These are phyloP conservation scores for Fusarium oxysporum DNA, from an alignment of 2,329 filamentous ascomycete genomes.

Conservation along the genomic window DNA sequence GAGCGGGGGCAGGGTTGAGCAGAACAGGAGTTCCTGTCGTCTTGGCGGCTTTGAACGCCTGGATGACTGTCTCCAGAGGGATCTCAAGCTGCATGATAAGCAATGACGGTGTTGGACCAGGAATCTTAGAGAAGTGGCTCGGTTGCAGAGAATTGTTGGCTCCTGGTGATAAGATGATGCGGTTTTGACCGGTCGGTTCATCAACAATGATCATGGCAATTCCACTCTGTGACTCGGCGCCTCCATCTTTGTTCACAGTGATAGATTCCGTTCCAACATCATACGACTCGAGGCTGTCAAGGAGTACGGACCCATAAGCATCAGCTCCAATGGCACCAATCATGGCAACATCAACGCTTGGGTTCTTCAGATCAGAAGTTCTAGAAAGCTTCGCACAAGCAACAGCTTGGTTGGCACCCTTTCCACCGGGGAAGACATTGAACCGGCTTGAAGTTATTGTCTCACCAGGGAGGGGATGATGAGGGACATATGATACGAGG, in stretches of 20 bases:
- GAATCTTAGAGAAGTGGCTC: conserved; percentile 50
- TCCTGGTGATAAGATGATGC: conserved; percentile 78
- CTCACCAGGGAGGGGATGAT: conserved; percentile 86
- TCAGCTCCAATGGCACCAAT: conserved; percentile 80
- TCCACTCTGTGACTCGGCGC: conserved; percentile 65
- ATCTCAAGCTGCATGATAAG: conserved; percentile 83
- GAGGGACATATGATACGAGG: conserved; percentile 88
- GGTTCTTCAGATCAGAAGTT: conserved; percentile 51
- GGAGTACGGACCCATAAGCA: conserved; percentile 70
- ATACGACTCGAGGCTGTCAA: conserved; percentile 66
- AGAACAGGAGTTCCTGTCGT: conserved; percentile 69
- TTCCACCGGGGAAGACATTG: conserved; percentile 85
- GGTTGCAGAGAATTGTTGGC: conserved; percentile 70
- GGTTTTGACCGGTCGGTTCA: conserved; percentile 78
- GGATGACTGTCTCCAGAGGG: conserved; percentile 72
- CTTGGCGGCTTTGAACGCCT: conserved; percentile 66
- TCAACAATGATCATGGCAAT: conserved; percentile 83
- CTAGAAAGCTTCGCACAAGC: conserved; percentile 85
- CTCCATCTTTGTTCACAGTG: conserved; percentile 47
- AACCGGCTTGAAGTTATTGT: conserved; percentile 85
- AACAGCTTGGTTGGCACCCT: conserved; percentile 95
- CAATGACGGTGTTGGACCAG: conserved; percentile 63
- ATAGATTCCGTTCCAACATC: conserved; percentile 72
- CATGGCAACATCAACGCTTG: conserved; percentile 69
- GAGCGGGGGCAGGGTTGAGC: conserved; percentile 87